phyloP scores from a whole-genome alignment of 2,329 filamentous ascomycete genomes.

The Trichophyton verrucosum region DNA sequence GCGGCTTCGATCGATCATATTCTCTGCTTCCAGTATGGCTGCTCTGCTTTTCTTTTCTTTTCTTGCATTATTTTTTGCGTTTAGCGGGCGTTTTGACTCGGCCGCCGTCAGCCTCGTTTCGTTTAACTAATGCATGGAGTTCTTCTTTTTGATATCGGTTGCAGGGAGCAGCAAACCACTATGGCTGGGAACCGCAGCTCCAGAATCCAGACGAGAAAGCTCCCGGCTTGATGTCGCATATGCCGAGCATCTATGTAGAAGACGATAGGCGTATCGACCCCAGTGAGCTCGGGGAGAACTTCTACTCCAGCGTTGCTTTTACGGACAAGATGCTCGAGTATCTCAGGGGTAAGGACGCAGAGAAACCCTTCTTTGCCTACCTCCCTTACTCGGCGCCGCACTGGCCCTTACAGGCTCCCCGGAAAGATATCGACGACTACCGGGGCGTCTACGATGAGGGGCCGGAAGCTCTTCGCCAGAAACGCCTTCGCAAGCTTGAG shows the following conservation, averaged over 20 bases:
- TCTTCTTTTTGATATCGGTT: neutral
- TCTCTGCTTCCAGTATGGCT: slow-evolving; percentile 50
- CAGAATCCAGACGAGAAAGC: slow-evolving; percentile 31
- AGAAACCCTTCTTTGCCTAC: slow-evolving; percentile 47
- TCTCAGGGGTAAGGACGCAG: slow-evolving; percentile 37
- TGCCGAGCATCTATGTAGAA: slow-evolving; percentile 35
- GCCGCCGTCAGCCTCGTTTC: too few species aligned
- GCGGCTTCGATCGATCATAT: slow-evolving; percentile 49
- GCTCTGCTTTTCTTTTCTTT: too few species aligned
- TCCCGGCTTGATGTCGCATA: slow-evolving; percentile 28
- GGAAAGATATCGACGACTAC: slow-evolving; percentile 45
- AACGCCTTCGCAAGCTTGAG: slow-evolving; percentile 44
- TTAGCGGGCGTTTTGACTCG: neutral
- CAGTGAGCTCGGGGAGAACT: slow-evolving; percentile 38
- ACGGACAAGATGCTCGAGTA: slow-evolving; percentile 43
- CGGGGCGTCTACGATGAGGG: slow-evolving; percentile 49
- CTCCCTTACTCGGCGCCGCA: slow-evolving; percentile 51
- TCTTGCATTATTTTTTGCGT: neutral
- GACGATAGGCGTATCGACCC: slow-evolving; percentile 30
- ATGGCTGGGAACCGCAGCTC: slow-evolving; percentile 40
- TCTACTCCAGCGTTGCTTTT: slow-evolving; percentile 44
- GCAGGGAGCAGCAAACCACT: slow-evolving; percentile 35
- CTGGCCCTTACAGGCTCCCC: slow-evolving; percentile 50
- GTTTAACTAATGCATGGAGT: too few species aligned
- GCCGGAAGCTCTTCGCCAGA: slow-evolving; percentile 43